Evolutionary conservation across 108 stramenopile genomes (phyloP).

Genomic region (Fistulifera solaris): DNA sequence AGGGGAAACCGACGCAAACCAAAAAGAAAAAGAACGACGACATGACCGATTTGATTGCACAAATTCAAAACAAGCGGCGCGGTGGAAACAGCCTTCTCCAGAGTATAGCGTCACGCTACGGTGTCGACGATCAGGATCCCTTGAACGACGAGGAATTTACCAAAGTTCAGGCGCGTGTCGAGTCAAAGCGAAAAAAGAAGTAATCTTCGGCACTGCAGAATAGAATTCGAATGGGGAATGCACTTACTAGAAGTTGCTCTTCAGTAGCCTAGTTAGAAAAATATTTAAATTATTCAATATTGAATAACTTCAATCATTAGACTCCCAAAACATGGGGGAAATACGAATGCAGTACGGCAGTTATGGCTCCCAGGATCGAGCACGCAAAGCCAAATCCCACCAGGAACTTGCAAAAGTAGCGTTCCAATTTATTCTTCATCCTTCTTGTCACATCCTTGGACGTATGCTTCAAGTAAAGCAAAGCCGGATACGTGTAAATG

Average conservation of each 20-base stretch:
- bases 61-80: constrained; percentile 40
- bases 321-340: constrained; percentile 31
- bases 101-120: constrained; percentile 55
- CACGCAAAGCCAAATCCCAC: constrained; percentile 43
- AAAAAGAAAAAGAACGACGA: constrained; percentile 15
- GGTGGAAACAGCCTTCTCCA: constrained; percentile 44
- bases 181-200: constrained; percentile 33
- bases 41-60: constrained; percentile 46
- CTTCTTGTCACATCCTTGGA: constrained; percentile 17
- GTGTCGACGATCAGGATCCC: constrained; percentile 39
- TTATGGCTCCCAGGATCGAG: constrained; percentile 32
- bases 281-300: too few species aligned
- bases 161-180: constrained; percentile 44
- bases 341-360: constrained; percentile 44
- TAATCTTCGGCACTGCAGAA: too few species aligned
- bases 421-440: constrained; percentile 28
- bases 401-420: constrained; percentile 41
- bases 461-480: constrained; percentile 50
- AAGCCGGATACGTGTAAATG: constrained; percentile 82
- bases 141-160: constrained; percentile 66
- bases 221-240: too few species aligned
- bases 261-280: too few species aligned
- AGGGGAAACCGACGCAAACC: neutral
- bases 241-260: too few species aligned
- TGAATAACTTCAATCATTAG: too few species aligned